Evolutionary conservation across 495 filamentous ascomycete species (phyloP).

Genomic region (Penicillium soppii): DNA sequence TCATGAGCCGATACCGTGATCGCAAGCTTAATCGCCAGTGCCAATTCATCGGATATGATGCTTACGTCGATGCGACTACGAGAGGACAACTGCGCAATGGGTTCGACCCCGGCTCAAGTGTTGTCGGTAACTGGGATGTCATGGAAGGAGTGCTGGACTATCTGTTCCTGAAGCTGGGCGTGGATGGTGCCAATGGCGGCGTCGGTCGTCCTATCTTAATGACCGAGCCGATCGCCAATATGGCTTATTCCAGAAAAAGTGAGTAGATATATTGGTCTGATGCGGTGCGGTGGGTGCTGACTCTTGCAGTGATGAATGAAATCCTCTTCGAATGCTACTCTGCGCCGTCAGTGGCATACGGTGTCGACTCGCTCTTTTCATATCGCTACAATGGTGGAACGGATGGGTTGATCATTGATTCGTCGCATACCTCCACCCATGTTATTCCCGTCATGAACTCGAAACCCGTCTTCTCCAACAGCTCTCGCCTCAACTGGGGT

Average conservation of each 20-base stretch:
- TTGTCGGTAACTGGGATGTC: conserved; percentile 96
- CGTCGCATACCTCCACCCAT: conserved; percentile 90
- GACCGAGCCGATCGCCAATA: conserved; percentile 92
- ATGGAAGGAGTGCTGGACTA: conserved; percentile 93
- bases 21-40: conserved; percentile 86
- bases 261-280: conserved; percentile 25
- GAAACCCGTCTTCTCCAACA: conserved; percentile 78
- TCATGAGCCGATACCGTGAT: conserved; percentile 91
- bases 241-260: conserved; percentile 85
- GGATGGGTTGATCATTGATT: conserved; percentile 88
- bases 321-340: conserved; percentile 94
- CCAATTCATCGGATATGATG: conserved; percentile 86
- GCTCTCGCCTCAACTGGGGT: conserved; percentile 92
- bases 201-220: conserved; percentile 88
- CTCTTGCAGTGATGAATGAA: conserved; percentile 81
- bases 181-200: conserved; percentile 68
- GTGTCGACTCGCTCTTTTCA: conserved; percentile 94
- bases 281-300: conserved; percentile 8
- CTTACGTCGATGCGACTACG: conserved; percentile 90
- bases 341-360: conserved; percentile 83
- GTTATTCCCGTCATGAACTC: conserved; percentile 88
- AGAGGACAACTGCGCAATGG: conserved; percentile 85
- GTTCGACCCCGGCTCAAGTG: conserved; percentile 85
- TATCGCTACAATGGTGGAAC: conserved; percentile 87
- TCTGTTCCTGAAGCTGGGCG: conserved; percentile 85